Evolutionary conservation across 2,329 filamentous ascomycete species (phyloP), one percentile per base, ranked within the genome.

Genomic region (Neofusicoccum laricinum): DNA sequence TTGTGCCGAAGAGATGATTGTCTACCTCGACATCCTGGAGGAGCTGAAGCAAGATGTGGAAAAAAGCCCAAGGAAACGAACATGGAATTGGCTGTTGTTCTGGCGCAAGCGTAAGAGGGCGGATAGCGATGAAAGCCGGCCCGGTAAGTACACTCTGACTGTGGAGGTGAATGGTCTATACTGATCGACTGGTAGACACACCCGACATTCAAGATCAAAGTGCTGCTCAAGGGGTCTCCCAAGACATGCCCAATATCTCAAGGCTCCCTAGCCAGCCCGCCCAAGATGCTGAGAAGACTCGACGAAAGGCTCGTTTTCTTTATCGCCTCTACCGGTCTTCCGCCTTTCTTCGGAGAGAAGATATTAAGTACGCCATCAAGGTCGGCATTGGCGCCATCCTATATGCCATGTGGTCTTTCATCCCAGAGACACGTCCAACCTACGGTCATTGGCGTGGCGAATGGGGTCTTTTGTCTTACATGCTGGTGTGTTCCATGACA

Each of bases 401-500:
- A 0, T 98, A 94, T 80, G 94, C 93, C 17, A 86, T 95, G 76
- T 91, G 96, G 69, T 90, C 95, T 2, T 99, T 97, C 72, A 85
- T 97, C 38, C 85, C 88, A 0, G 80, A 84, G 8, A 96, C 93
- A 2, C 84, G 93, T 61, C 90, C 91, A 0, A 84, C 90, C 19
- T 99, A 97, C 75, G 84, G 88, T 61, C 89, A 90, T 71, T 98
- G 93, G 92, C 85, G 94, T 74, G 94, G 94, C 34, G 95, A 99
- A 82, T 99, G 95, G 95, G 95, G 95, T 21, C 83, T 99, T 2
- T 77, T 99, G 63, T 97, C 93, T 0, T 98, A 97, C 80, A 98
- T 98, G 94, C 88, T 98, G 73, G 95, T 99, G 25, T 96, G 93
- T 74, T 93, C 91, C 41, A 98, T 97, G 93, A 99, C 94, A 0